Evolutionary conservation across 495 filamentous ascomycete genomes (phyloP), one percentile per base, ranked within the genome.

Genomic region (Neurospora sublineolata): DNA sequence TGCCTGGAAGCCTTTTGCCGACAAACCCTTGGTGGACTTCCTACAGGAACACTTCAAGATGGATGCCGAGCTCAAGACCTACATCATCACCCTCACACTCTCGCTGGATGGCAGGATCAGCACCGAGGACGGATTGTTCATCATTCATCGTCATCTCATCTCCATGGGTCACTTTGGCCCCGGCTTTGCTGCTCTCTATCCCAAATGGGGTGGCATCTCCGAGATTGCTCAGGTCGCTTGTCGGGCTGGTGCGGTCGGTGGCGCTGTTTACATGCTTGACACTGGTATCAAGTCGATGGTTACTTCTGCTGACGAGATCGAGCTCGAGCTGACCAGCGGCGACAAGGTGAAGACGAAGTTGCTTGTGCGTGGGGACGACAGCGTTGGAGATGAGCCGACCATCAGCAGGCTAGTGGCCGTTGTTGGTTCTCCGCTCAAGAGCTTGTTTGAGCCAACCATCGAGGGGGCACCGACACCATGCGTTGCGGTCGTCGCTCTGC

Each of bases 161-260:
- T 97, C 94, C 4, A 93, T 97, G 76, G 94, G 94, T 30, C 78
- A 93, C 2, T 92, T 96, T 75, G 94, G 94, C 0, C 87, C 91
- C 69, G 93, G 93, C 6, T 97, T 97, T 78, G 91, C 92, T 39
- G 89, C 90, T 67, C 87, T 97, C 11, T 83, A 94, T 72, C 89
- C 94, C 12, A 97, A 95, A 82, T 99, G 94, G 90, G 95, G 95
- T 27, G 94, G 96, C 72, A 85, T 89, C 11, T 90, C 93, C n/a
- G 95, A 99, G 81, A 89, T 98, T 72, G 86, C 93, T 23, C 95
- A 99, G 77, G 93, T 97, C 12, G 92, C 90, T 14, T 98, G 95
- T 76, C 92, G 95, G 72, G 93, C 95, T 41, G 89, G 91, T 69
- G 95, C 95, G 5, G 94, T 99, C 9, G 94, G 96, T 4, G 96